Base-by-base conservation (phyloP, 2,329 filamentous ascomycete genomes). In the Penicillium occitanis region DNA sequence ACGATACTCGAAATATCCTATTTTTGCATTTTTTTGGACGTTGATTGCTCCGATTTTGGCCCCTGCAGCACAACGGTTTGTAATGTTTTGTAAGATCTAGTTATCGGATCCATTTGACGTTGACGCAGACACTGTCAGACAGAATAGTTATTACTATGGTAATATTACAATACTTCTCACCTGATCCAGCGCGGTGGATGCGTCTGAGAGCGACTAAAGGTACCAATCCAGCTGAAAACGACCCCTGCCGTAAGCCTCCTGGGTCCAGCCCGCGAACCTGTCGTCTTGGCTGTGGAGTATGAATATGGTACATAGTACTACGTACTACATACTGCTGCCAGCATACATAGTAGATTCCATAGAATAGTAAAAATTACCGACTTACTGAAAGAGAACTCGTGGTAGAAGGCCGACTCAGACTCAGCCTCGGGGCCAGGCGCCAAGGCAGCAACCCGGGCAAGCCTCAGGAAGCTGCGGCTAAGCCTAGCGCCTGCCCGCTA, bases 81-180 rank as follows among this genome's bases (percentile, higher is more conserved):
- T 44, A 63, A 63, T n/a, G 65, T 60, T 63, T 37, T 60, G 65
- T 66, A 58, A 59, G 50, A 48, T 48, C 59, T 66, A 63, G 64
- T 13, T 35, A 63, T 44, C 44, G 44, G 42, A 48, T 30, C 40
- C 46, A 50, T 22, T 46, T 8, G 48, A n/a, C 30, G 33, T 28
- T 22, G 28, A 19, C 53, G 3, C 10, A 2, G 53, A 25, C 25
- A 25, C 25, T 25, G 25, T 25, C 25, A 25, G 25, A 25, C 7
- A 37, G 7, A 17, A 58, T 35, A 37, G 17, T 35, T 5, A n/a
- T 3, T 17, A 19, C 5, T 8, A n/a, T 57, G 17, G 13, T 40
- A 40, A 30, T 40, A n/a, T 30, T 55, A 35, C 35, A 14, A 57
- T 57, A 37, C 17, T 35, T 19, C 30, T 57, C 53, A 40, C 53